Percentiles rank a stretch among this genome's conserved stretches.
Evolutionary conservation across 2,329 filamentous ascomycete genomes (phyloP).

Genomic region (Cryoendolithus antarcticus): DNA sequence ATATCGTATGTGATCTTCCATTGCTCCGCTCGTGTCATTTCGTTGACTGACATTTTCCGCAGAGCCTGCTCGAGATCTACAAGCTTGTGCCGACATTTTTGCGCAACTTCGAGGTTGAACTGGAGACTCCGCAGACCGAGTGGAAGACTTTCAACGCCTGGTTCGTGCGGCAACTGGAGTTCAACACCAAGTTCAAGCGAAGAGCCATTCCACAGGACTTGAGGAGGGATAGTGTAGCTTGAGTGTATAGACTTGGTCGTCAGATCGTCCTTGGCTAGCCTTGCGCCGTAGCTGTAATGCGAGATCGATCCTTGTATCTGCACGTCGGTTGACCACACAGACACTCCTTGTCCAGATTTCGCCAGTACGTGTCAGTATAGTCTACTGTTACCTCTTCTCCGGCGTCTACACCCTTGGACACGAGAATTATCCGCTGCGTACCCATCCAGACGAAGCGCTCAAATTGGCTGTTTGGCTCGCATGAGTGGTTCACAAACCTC

Average conservation of each 20-base stretch:
- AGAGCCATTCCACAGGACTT: conserved; percentile 10
- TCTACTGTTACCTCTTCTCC: conserved; percentile 46
- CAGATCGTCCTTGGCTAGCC: neutral
- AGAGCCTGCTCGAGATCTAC: conserved; percentile 35
- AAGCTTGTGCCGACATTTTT: conserved; percentile 45
- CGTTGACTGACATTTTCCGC: neutral
- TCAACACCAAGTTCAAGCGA: conserved; percentile 31
- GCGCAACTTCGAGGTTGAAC: conserved; percentile 48
- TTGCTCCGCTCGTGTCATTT: neutral
- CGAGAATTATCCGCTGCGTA: conserved; percentile 42
- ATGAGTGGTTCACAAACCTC: conserved; percentile 48
- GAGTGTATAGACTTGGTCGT: neutral
- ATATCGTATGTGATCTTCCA: conserved; percentile 20
- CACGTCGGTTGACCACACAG: conserved; percentile 43
- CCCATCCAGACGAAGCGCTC: conserved; percentile 46
- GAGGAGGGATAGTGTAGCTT: conserved; percentile 4
- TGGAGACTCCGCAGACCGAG: conserved; percentile 27
- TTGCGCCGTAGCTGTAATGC: conserved; percentile 1
- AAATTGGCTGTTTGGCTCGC: conserved; percentile 45
- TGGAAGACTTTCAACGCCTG: conserved; percentile 42
- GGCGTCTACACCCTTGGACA: conserved; percentile 42
- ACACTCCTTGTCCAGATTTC: conserved; percentile 41
- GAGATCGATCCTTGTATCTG: conserved; percentile 25
- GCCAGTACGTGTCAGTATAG: conserved; percentile 47
- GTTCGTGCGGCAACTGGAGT: conserved; percentile 38